Evolutionary conservation across 352 stramenopile species (phyloP).

Genomic region (Phytophthora sp.): DNA sequence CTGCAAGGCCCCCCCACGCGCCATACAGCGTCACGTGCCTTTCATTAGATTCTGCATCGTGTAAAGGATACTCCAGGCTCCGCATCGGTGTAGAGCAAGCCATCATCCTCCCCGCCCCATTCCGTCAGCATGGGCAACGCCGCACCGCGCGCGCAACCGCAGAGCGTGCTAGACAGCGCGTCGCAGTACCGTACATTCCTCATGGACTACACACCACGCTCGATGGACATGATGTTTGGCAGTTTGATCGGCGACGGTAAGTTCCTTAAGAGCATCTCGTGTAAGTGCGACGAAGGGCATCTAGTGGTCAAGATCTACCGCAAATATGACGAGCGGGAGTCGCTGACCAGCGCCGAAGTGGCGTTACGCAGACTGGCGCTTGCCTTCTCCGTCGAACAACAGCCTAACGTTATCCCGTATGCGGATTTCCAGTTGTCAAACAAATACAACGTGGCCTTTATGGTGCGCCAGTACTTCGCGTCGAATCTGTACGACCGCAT

Average conservation of each 20-base stretch:
- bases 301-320: constrained; percentile 91
- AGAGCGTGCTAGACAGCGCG: constrained; percentile 78
- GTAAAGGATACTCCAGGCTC: constrained; percentile 12
- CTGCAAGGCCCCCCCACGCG: too few relatives aligned
- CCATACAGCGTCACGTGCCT: constrained; percentile 5
- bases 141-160: constrained; percentile 77
- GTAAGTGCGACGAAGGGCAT: constrained; percentile 86
- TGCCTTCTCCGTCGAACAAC: constrained; percentile 70
- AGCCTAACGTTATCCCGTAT: constrained; percentile 87
- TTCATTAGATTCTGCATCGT: neutral
- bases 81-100: neutral
- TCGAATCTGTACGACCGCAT: constrained; percentile 97
- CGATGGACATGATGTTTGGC: constrained; percentile 88
- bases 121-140: constrained; percentile 75
- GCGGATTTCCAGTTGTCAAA: constrained; percentile 77
- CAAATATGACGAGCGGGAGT: constrained; percentile 82
- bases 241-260: constrained; percentile 89
- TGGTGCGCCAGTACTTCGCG: constrained; percentile 96
- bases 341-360: constrained; percentile 57
- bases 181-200: constrained; percentile 90
- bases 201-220: constrained; percentile 85
- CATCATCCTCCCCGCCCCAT: neutral
- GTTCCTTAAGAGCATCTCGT: constrained; percentile 90
- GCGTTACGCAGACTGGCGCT: constrained; percentile 58
- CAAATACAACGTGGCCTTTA: constrained; percentile 90